Evolutionary conservation across 352 stramenopile genomes (phyloP), one percentile per base, ranked within the genome.

Genomic region (Elongisporangium anandrum): DNA sequence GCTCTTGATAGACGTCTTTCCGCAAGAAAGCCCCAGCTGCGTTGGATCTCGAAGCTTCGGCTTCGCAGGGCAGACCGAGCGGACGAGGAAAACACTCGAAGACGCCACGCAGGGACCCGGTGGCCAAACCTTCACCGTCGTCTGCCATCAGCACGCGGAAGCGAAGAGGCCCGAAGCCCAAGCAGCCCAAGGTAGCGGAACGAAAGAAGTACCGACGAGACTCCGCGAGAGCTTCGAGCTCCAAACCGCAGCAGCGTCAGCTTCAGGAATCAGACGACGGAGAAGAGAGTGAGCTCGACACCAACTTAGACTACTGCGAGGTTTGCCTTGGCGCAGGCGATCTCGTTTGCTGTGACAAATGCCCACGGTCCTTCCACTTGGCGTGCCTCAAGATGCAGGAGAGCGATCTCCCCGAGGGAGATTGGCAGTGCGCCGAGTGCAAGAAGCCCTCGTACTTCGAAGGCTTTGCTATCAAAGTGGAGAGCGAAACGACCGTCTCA

Each of bases 351-450:
- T 98, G 95, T 61, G 88, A 94, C 49, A 82, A 88, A 26, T 98
- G 95, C 56, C 93, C 93, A 6, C 78, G 92, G 21, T 92, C 90
- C 39, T 98, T 94, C 79, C 95, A 98, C 61, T 50, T 89, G 23
- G 79, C 83, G 26, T 98, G 95, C 57, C 51, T 94, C 23, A 66
- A 81, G 20, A 80, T 92, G 72, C 75, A 63, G 6, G 79, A 92
- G 56, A 79, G 73, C 50, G 82, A 94, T 41, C 64, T 94, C 6
- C 85, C 85, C 0, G 74, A 89, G 52, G 85, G 82, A n/a, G 77
- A 92, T 54, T 94, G 85, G 85, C 82, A 94, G 62, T 94, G 85
- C 56, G 60, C 59, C 3, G 80, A 92, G 60, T 94, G 85, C 71
- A 70, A 69, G 26, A 90, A 90, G 61, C 77, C 79, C 26, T 90